Percentiles rank a stretch among this genome's conserved stretches.
These are phyloP conservation scores for Lasiodiplodia theobromae DNA, from an alignment of 2,329 filamentous ascomycete genomes.

Conservation along the genomic window DNA sequence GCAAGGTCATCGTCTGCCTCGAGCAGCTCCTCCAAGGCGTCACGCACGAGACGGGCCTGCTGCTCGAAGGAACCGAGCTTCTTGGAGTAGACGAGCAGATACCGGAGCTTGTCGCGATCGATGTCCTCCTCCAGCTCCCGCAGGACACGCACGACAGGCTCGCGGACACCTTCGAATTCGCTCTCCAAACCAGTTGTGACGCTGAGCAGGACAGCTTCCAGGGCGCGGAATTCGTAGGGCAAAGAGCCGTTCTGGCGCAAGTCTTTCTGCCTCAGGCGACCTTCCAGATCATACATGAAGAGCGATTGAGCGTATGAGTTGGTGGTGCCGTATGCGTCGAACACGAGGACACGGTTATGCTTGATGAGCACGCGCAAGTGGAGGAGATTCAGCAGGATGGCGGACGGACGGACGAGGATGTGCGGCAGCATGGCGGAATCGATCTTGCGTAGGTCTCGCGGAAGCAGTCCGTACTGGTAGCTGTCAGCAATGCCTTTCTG, in stretches of 20 bases:
- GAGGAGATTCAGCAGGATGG: conserved; percentile 94
- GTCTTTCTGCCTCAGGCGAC: conserved; percentile 85
- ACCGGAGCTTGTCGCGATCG: conserved; percentile 88
- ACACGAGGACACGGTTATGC: conserved; percentile 90
- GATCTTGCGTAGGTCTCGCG: conserved; percentile 95
- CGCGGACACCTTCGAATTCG: conserved; percentile 92
- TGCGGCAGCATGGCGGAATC: conserved; percentile 95
- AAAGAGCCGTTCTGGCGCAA: conserved; percentile 61
- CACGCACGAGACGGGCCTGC: conserved; percentile 90
- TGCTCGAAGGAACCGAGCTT: conserved; percentile 97
- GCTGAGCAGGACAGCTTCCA: conserved; percentile 93
- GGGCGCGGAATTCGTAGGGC: conserved; percentile 93
- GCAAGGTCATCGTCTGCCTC: conserved; percentile 96
- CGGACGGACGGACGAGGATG: conserved; percentile 89
- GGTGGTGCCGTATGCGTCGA: conserved; percentile 93
- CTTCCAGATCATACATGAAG: conserved; percentile 97
- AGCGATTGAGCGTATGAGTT: conserved; percentile 94
- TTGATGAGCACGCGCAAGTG: conserved; percentile 96
- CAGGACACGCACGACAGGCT: conserved; percentile 88
- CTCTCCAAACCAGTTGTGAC: conserved; percentile 91
- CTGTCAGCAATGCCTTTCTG: conserved; percentile 30
- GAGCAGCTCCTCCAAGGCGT: conserved; percentile 92
- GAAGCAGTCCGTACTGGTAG: conserved; percentile 82
- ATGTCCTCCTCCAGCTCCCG: conserved; percentile 95
- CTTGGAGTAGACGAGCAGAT: conserved; percentile 93